phyloP scores from a whole-genome alignment of 768 basidiomycete genomes.

The Phaffia australis region DNA sequence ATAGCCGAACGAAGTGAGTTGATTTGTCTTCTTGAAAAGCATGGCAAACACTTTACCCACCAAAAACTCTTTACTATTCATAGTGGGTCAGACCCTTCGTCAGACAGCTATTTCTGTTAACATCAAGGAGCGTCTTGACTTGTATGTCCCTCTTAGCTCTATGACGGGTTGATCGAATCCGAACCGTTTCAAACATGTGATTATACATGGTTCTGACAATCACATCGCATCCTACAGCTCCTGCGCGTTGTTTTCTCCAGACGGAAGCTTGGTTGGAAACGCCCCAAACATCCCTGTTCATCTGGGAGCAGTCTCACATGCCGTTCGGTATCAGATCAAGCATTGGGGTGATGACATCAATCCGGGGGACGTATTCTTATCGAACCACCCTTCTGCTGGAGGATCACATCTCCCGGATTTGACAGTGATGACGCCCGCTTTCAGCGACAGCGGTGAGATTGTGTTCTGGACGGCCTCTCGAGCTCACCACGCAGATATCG shows the following conservation, averaged over 20 bases:
- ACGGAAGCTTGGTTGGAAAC: slow-evolving; percentile 33
- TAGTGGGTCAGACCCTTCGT: slow-evolving; percentile 18
- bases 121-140: slow-evolving; percentile 28
- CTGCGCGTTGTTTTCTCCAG: slow-evolving; percentile 31
- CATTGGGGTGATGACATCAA: slow-evolving; percentile 19
- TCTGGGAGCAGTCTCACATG: slow-evolving; percentile 30
- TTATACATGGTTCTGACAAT: no score
- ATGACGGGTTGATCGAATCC: no score
- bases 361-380: slow-evolving; percentile 30
- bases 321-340: slow-evolving; percentile 29
- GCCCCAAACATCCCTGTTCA: slow-evolving; percentile 33
- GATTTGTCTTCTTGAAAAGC: neutral
- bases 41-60: neutral
- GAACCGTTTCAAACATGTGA: no score
- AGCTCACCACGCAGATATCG: slow-evolving; percentile 27
- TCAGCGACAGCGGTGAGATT: slow-evolving; percentile 25
- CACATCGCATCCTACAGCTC: neutral
- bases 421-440: slow-evolving; percentile 30
- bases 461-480: slow-evolving; percentile 27
- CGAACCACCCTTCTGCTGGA: slow-evolving; percentile 27
- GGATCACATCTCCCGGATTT: slow-evolving; percentile 31
- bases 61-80: neutral
- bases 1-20: slow-evolving; percentile 2
- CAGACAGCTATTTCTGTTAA: slow-evolving; percentile 16
- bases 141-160: neutral